A percentile compares a stretch with the other conserved stretches of the same genome.
These are phyloP conservation scores for Lolium perenne DNA, from an alignment of 176 grass and related monocot species.

Conservation along the genomic window DNA sequence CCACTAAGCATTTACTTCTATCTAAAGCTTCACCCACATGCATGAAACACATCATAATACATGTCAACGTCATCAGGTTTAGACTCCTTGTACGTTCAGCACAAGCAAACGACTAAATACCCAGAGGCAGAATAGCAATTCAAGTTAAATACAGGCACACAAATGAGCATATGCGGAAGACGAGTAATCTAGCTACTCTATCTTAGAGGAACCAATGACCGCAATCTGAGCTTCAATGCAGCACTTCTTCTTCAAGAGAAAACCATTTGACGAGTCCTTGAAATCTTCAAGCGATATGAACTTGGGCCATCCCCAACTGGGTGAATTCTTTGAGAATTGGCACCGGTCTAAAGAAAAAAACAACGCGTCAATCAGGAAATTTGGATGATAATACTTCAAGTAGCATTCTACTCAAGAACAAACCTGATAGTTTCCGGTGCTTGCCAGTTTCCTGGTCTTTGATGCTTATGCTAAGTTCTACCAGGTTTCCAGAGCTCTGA, in stretches of 20 bases:
- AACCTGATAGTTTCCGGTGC: constrained; percentile 23
- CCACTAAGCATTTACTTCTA: neutral
- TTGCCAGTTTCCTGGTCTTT: constrained; percentile 33
- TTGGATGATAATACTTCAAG: neutral
- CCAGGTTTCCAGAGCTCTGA: constrained; percentile 3
- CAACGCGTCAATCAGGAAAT: neutral
- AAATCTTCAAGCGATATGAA: constrained; percentile 45
- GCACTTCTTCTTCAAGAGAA: constrained; percentile 34
- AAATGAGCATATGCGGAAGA: neutral
- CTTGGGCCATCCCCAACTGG: constrained; percentile 17
- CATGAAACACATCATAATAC: neutral
- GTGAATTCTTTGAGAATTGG: neutral
- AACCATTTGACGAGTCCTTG: constrained; percentile 37
- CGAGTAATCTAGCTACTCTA: constrained; percentile 1
- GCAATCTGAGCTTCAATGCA: constrained; percentile 31
- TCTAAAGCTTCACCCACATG: neutral
- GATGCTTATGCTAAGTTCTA: constrained; percentile 38
- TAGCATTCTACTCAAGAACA: neutral
- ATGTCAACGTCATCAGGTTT: neutral
- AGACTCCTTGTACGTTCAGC: neutral
- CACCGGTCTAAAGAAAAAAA: constrained; percentile 15
- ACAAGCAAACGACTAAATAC: neutral
- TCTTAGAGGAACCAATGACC: constrained; percentile 37
- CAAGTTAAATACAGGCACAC: neutral
- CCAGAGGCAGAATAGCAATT: neutral